phyloP scores from a whole-genome alignment of 257 asterid genomes.

The Solanum verrucosum region DNA sequence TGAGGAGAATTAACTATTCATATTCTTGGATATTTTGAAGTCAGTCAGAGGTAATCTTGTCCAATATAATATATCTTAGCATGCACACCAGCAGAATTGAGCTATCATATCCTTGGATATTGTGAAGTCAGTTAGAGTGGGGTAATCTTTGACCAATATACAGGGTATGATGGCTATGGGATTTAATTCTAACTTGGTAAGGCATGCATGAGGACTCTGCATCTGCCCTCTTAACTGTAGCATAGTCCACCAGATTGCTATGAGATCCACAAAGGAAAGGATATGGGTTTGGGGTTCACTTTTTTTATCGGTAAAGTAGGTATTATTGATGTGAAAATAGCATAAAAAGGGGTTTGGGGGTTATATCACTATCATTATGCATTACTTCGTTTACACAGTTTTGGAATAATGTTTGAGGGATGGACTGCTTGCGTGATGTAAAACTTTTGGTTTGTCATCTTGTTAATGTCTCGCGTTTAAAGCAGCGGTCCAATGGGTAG shows the following conservation, averaged over 20 bases:
- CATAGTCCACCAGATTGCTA: neutral
- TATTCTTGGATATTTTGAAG: neutral
- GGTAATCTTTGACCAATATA: neutral
- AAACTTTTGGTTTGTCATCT: neutral
- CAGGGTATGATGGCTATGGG: neutral
- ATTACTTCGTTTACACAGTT: neutral
- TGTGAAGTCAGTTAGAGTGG: neutral
- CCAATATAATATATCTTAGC: neutral
- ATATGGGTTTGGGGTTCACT: neutral
- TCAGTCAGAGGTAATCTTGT: neutral
- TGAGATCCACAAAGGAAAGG: neutral
- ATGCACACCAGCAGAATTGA: neutral
- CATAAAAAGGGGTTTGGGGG: neutral
- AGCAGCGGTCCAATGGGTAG: neutral
- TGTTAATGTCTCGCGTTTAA: neutral
- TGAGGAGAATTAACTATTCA: neutral
- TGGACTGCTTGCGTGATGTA: neutral
- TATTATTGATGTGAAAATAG: neutral
- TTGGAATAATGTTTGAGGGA: neutral
- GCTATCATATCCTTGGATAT: neutral
- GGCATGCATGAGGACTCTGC: neutral
- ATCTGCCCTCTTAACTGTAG: neutral
- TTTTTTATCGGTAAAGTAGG: neutral
- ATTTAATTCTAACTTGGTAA: neutral
- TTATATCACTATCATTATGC: no score